Conservation (phyloP, 768 basidiomycete species). For the Polyporus arcularius region DNA sequence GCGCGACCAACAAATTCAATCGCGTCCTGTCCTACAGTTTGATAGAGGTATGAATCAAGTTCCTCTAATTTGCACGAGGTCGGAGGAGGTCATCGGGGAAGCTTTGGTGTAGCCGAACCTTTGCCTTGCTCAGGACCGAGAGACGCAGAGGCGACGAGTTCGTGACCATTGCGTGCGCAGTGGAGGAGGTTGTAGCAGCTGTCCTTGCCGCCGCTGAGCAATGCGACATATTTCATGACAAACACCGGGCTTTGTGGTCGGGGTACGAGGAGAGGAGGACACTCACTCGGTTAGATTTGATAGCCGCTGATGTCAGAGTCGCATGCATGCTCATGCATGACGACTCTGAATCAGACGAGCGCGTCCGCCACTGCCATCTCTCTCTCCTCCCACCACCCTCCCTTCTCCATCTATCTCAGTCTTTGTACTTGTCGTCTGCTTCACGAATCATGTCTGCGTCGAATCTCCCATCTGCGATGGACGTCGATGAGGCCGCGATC, state of each 20-base stretch:
- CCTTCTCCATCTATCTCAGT: not conserved
- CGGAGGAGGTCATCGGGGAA: slow-evolving; percentile 20
- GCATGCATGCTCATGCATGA: slow-evolving; percentile 20
- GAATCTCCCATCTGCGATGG: slow-evolving; percentile 60
- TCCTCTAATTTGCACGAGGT: slow-evolving; percentile 67
- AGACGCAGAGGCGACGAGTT: slow-evolving; percentile 86
- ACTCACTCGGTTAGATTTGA: not conserved
- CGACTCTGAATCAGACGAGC: not conserved
- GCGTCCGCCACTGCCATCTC: slow-evolving; percentile 12
- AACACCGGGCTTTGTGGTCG: not conserved
- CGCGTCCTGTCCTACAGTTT: slow-evolving; percentile 97
- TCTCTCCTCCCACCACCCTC: not conserved
- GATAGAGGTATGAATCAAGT: slow-evolving; percentile 97
- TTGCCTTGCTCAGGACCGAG: slow-evolving; percentile 81
- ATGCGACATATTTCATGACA: slow-evolving; percentile 86
- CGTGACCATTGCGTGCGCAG: slow-evolving; percentile 82
- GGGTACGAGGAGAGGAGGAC: not conserved
- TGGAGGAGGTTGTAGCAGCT: slow-evolving; percentile 95
- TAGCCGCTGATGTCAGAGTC: slow-evolving; percentile 16
- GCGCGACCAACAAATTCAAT: slow-evolving; percentile 85
- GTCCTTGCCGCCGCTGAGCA: slow-evolving; percentile 98
- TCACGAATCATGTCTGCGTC: slow-evolving; percentile 38
- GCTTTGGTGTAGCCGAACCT: slow-evolving; percentile 51
- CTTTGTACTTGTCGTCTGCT: not conserved
- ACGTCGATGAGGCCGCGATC: slow-evolving; percentile 84